Evolutionary conservation across 805 yeast species (phyloP), one percentile per base, ranked within the genome.

Genomic region (Metschnikowia lunata): DNA sequence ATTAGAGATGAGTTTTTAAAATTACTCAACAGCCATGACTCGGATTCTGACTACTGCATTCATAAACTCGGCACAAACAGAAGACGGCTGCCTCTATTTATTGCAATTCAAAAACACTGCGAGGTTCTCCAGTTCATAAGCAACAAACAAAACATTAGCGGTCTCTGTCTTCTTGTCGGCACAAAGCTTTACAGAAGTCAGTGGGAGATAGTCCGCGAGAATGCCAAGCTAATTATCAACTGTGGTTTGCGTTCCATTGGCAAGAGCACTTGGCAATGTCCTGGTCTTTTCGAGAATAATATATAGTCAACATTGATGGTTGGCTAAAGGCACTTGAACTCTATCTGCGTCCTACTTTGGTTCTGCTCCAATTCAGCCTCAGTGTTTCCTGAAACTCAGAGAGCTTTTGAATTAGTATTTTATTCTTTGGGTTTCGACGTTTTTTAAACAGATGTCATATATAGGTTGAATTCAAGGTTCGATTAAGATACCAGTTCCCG

Each of bases 231-330:
- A 39, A 67, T 71, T 15, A 58, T 69, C 36, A 69, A 71, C 44
- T 69, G 75, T 51, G 75, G 75, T 11, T 56, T 58, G 18, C 54
- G 75, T 34, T 63, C 71, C 1, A 61, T 69, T 26, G 76, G 76
- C 1, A 69, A 69, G 48, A 54, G 53, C 48, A 57, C 58, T 26
- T 58, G 65, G 12, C 51, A 63, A 26, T 69, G 74, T 45, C 49
- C 55, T 8, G 65, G 69, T 39, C 50, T 71, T 37, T 71, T 69
- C 50, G 65, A 62, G 36, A 43, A 31, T 31, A 14, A 3, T 5
- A 18, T 18, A 18, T 18, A 18, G 23, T 18, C 23, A 18, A 5
- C 23, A 18, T 18, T 18, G 23, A 5, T 18, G 23, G 23, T 18
- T 18, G 23, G 23, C 23, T 18, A 3, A 3, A 5, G 23, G 23